phyloP scores from a whole-genome alignment of 129 eudicot species.

The Chrysanthemum seticuspe region DNA sequence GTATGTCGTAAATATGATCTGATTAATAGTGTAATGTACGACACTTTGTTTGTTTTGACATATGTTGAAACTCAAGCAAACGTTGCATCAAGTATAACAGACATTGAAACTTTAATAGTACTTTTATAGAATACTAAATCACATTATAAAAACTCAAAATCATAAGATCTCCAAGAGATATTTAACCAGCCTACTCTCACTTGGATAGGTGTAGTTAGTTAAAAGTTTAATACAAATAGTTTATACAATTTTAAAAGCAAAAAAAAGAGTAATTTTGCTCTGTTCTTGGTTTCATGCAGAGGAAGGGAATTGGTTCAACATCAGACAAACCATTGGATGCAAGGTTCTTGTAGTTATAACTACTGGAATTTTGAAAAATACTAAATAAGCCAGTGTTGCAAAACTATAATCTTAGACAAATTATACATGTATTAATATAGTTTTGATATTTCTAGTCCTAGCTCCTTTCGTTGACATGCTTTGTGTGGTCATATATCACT shows the following conservation, averaged over 20 bases:
- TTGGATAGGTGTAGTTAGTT: no score
- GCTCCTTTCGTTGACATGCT: no score
- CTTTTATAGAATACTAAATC: background rate
- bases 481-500: no score
- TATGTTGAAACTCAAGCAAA: conserved; percentile 13
- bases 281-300: conserved; percentile 46
- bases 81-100: background rate
- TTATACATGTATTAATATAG: no score
- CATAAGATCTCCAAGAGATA: conserved; percentile 10
- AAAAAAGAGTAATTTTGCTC: conserved; percentile 3
- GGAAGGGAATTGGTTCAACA: conserved; percentile 63
- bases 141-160: conserved; percentile 27
- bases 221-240: no score
- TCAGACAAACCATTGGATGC: conserved; percentile 58
- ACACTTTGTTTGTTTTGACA: background rate
- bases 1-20: background rate
- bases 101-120: background rate
- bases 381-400: background rate
- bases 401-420: no score
- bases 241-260: background rate
- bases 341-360: conserved; percentile 54
- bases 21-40: background rate
- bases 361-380: background rate
- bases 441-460: no score
- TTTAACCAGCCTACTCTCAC: conserved; percentile 27